A percentile compares a stretch with the other conserved stretches of the same genome.
phyloP scores from a whole-genome alignment of 2,329 filamentous ascomycete species.

The Furcasterigmium sp. region DNA sequence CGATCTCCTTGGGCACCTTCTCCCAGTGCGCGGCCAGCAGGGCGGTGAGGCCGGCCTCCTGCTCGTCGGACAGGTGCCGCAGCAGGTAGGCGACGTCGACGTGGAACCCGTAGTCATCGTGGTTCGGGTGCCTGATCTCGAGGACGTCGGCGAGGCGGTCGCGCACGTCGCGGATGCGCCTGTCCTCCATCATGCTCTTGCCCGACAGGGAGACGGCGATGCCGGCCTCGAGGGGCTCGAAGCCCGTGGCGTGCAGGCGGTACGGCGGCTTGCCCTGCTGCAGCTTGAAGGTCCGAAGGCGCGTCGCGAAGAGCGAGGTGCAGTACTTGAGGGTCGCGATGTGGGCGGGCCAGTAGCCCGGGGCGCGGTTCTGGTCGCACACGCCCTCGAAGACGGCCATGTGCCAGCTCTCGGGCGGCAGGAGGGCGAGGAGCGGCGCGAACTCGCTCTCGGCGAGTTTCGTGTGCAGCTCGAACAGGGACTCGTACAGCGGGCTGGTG shows the following conservation, averaged over 20 bases:
- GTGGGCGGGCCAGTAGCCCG: conserved; percentile 15
- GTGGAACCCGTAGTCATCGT: conserved; percentile 16
- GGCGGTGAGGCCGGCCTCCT: conserved; percentile 9
- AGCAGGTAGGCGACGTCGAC: conserved; percentile 18
- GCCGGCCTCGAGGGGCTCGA: conserved; percentile 12
- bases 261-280: conserved; percentile 10
- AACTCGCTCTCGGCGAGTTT: conserved; percentile 12
- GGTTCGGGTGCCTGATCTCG: conserved; percentile 11
- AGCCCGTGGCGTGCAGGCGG: conserved; percentile 9
- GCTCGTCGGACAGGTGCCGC: conserved; percentile 9
- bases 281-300: conserved; percentile 13
- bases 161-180: conserved; percentile 11
- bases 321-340: conserved; percentile 1
- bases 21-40: conserved; percentile 10
- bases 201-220: conserved; percentile 11
- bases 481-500: conserved; percentile 9
- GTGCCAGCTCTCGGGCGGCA: conserved; percentile 19
- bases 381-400: conserved; percentile 21
- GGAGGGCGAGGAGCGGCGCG: conserved; percentile 12
- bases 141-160: conserved; percentile 13
- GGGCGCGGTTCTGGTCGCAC: conserved; percentile 14
- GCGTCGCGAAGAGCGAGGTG: conserved; percentile 7
- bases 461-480: conserved; percentile 13
- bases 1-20: conserved; percentile 12
- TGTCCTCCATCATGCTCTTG: conserved; percentile 7